Evolutionary conservation across 441 rosid genomes (phyloP).

Genomic region (Gossypium gossypioides): DNA sequence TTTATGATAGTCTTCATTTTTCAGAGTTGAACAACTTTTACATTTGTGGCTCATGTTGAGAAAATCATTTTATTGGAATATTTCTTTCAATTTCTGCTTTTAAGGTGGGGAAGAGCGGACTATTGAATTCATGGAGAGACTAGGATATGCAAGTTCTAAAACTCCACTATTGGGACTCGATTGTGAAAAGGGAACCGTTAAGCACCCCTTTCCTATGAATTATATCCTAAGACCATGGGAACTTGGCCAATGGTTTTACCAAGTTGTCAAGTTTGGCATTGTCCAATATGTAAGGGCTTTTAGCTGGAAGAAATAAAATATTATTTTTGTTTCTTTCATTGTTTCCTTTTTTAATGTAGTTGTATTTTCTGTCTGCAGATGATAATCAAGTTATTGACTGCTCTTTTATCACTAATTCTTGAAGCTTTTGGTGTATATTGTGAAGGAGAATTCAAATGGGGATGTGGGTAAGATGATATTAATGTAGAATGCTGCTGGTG

Average conservation of each 20-base stretch:
- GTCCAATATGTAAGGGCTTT: conserved; percentile 85
- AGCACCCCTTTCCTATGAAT: conserved; percentile 91
- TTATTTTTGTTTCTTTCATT: conserved; percentile 8
- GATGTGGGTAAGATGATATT: conserved; percentile 68
- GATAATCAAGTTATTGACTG: conserved; percentile 76
- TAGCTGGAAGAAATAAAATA: conserved; percentile 9
- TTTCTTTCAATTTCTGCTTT: conserved; percentile 12
- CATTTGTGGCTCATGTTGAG: neutral
- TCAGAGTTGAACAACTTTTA: neutral
- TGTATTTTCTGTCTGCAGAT: conserved; percentile 47
- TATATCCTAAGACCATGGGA: conserved; percentile 74
- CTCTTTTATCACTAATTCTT: conserved; percentile 81
- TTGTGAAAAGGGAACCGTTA: conserved; percentile 51
- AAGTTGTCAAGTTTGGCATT: conserved; percentile 87
- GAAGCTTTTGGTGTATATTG: conserved; percentile 86
- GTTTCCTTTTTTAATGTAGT: conserved; percentile 8
- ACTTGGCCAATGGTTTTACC: conserved; percentile 92
- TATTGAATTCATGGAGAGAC: conserved; percentile 82
- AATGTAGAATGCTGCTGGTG: neutral
- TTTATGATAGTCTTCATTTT: neutral
- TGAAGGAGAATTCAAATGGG: conserved; percentile 88
- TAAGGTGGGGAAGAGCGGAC: conserved; percentile 93
- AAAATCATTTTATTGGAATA: neutral
- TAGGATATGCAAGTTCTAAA: conserved; percentile 55
- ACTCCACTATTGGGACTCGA: conserved; percentile 56